Evolutionary conservation across 202 grass and related monocot species (phyloP).

Genomic region (Cymbopogon flexuosus): DNA sequence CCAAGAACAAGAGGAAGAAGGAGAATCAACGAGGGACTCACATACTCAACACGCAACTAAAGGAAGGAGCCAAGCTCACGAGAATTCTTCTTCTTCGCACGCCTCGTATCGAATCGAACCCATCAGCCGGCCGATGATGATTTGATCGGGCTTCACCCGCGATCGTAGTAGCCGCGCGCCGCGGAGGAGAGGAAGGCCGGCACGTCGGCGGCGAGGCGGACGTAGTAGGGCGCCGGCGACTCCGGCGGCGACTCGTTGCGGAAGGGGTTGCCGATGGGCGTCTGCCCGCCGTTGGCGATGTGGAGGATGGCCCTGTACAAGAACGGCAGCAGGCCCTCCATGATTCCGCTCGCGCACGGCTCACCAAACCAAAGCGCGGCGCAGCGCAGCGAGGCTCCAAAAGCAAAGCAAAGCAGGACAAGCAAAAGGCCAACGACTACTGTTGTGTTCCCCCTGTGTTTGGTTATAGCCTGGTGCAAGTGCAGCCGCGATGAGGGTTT

Average conservation of each 20-base stretch:
- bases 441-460: neutral
- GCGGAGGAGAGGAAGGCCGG: slow-evolving; percentile 19
- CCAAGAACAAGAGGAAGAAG: neutral
- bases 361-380: neutral
- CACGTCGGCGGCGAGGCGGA: slow-evolving; percentile 35
- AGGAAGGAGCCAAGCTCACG: neutral
- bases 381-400: neutral
- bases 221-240: slow-evolving; percentile 32
- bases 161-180: slow-evolving; percentile 30
- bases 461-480: neutral
- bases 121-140: neutral
- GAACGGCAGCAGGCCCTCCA: slow-evolving; percentile 73
- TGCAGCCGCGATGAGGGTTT: neutral
- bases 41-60: neutral
- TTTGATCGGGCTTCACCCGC: neutral
- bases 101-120: neutral
- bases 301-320: slow-evolving; percentile 53
- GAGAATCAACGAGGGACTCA: neutral
- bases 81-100: neutral
- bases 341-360: neutral
- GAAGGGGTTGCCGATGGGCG: slow-evolving; percentile 36
- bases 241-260: slow-evolving; percentile 35
- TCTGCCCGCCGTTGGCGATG: slow-evolving; percentile 33
- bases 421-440: neutral
- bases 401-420: neutral